Evolutionary conservation across 441 rosid genomes (phyloP).

Genomic region (Pelargonium cotyledonis): DNA sequence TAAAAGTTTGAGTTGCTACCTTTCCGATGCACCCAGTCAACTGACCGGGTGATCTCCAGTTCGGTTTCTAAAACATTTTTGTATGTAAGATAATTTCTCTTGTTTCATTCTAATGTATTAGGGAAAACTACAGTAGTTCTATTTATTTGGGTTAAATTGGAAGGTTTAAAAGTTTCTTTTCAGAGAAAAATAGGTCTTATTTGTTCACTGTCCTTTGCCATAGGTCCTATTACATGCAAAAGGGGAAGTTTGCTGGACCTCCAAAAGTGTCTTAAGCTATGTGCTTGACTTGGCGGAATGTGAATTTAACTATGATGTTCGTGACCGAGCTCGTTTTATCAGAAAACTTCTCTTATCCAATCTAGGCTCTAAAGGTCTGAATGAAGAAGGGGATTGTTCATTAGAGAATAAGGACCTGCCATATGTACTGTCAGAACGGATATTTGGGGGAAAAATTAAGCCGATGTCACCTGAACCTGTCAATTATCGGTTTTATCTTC

Average conservation of each 20-base stretch:
- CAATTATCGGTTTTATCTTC: slow-evolving; percentile 72
- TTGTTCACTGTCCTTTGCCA: slow-evolving; percentile 14
- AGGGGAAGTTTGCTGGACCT: slow-evolving; percentile 43
- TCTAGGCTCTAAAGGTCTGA: slow-evolving; percentile 34
- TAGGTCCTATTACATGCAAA: slow-evolving; percentile 56
- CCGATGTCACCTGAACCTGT: slow-evolving; percentile 35
- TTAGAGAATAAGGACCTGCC: slow-evolving; percentile 32
- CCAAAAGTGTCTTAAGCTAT: slow-evolving; percentile 49
- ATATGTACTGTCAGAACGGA: slow-evolving; percentile 39
- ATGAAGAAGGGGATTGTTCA: slow-evolving; percentile 30
- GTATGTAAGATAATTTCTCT: slow-evolving; percentile 8
- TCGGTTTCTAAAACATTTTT: neutral
- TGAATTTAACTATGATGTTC: slow-evolving; percentile 82
- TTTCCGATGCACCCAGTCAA: too few relatives aligned
- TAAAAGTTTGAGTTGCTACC: too few relatives aligned
- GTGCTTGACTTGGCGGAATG: slow-evolving; percentile 81
- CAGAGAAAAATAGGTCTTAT: slow-evolving; percentile 2
- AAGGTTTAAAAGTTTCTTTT: neutral
- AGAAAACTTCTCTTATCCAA: slow-evolving; percentile 48
- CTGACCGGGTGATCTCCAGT: too few relatives aligned
- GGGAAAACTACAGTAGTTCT: slow-evolving; percentile 1
- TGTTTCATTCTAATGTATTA: slow-evolving; percentile 1
- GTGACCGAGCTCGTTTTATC: slow-evolving; percentile 83
- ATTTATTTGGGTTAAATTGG: neutral
- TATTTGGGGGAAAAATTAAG: slow-evolving; percentile 50